phyloP scores from a whole-genome alignment of 768 basidiomycete genomes.

The Daedalea quercina region DNA sequence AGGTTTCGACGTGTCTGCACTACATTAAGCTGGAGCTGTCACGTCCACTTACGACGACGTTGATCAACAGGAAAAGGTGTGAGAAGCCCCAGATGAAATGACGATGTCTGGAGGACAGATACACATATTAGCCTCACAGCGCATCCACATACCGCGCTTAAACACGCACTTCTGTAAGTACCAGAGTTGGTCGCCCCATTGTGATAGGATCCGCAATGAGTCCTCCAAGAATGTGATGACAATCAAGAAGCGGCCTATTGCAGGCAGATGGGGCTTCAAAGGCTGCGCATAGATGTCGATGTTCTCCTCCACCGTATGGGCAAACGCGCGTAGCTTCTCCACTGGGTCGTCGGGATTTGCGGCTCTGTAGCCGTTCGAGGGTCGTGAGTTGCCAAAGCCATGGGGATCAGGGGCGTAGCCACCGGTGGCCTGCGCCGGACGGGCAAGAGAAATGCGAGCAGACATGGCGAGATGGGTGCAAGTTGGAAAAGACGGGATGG shows the following conservation, averaged over 20 bases:
- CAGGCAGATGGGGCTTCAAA: slow-evolving; percentile 87
- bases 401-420: slow-evolving; percentile 68
- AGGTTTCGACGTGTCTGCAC: neutral
- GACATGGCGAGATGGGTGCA: slow-evolving; percentile 43
- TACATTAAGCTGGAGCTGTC: neutral
- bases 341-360: slow-evolving; percentile 79
- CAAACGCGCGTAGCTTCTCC: slow-evolving; percentile 65
- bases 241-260: slow-evolving; percentile 93
- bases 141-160: neutral
- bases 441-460: slow-evolving; percentile 77
- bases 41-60: slow-evolving; percentile 70
- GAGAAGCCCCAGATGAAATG: slow-evolving; percentile 95
- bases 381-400: slow-evolving; percentile 68
- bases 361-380: slow-evolving; percentile 66
- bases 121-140: slow-evolving; percentile 1
- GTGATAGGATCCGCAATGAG: slow-evolving; percentile 85
- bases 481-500: slow-evolving; percentile 1
- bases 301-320: slow-evolving; percentile 81
- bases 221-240: slow-evolving; percentile 99
- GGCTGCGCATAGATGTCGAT: slow-evolving; percentile 93
- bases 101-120: slow-evolving; percentile 62
- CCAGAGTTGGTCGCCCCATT: slow-evolving; percentile 98
- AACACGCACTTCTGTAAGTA: slow-evolving; percentile 85
- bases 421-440: slow-evolving; percentile 42
- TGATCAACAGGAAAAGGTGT: slow-evolving; percentile 86